A percentile compares a stretch with the other conserved stretches of the same genome.
Evolutionary conservation across 768 basidiomycete species (phyloP).

Genomic region (Dacryopinax primogenitus): DNA sequence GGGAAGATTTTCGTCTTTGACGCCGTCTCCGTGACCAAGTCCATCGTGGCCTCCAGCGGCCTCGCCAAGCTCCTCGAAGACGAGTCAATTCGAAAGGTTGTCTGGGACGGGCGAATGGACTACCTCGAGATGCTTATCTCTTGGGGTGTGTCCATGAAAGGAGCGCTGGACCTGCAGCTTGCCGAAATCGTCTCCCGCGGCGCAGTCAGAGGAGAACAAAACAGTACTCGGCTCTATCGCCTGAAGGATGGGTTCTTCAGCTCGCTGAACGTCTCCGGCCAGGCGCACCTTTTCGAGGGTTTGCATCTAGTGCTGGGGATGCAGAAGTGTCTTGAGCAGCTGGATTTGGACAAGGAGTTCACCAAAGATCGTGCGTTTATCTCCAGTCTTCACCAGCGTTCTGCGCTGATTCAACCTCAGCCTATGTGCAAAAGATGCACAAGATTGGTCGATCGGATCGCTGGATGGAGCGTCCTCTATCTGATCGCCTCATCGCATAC

Average conservation of each 20-base stretch:
- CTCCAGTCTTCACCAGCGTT: neutral
- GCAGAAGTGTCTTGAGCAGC: slow-evolving; percentile 26
- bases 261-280: slow-evolving; percentile 20
- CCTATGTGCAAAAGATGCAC: slow-evolving; percentile 31
- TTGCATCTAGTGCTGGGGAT: slow-evolving; percentile 30
- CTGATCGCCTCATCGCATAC: slow-evolving; percentile 29
- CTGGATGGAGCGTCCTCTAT: slow-evolving; percentile 33
- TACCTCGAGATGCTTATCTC: slow-evolving; percentile 27
- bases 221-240: slow-evolving; percentile 23
- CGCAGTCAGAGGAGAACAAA: slow-evolving; percentile 21
- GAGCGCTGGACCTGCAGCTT: slow-evolving; percentile 33
- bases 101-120: slow-evolving; percentile 36
- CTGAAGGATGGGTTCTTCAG: slow-evolving; percentile 23
- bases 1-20: slow-evolving; percentile 31
- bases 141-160: slow-evolving; percentile 24
- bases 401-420: slow-evolving; percentile 17
- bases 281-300: slow-evolving; percentile 22
- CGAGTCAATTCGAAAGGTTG: slow-evolving; percentile 27
- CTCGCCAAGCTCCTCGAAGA: slow-evolving; percentile 26
- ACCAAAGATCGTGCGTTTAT: slow-evolving; percentile 28
- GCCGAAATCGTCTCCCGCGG: slow-evolving; percentile 29
- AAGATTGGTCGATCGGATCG: slow-evolving; percentile 21
- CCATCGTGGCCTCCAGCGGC: slow-evolving; percentile 18
- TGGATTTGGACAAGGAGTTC: slow-evolving; percentile 19
- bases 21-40: slow-evolving; percentile 20